Percentiles rank a stretch among this genome's conserved stretches.
Conservation (phyloP, 73 alveolate genomes). For the Blepharisma japonicum region DNA sequence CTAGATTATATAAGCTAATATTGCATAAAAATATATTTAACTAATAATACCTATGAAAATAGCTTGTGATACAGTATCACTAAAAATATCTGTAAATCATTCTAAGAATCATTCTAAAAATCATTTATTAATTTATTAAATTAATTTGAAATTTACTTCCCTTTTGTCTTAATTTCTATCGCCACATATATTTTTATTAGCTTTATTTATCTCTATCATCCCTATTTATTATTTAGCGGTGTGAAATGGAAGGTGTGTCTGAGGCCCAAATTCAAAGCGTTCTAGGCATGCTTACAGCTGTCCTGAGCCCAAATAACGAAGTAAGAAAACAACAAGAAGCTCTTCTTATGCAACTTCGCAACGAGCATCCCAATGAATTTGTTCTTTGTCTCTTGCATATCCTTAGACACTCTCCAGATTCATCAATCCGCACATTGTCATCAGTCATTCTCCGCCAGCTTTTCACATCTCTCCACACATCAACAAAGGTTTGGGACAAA, state of each 20-base stretch:
- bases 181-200: too few species aligned
- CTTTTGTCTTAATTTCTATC: too few species aligned
- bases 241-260: conserved; percentile 22
- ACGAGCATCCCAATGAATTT: conserved; percentile 60
- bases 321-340: conserved; percentile 63
- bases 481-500: conserved; percentile 66
- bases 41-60: too few species aligned
- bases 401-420: conserved; percentile 42
- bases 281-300: conserved; percentile 42
- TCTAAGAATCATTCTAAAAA: too few species aligned
- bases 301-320: conserved; percentile 57
- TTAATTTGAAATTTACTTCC: too few species aligned
- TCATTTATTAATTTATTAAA: too few species aligned
- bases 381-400: conserved; percentile 42
- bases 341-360: conserved; percentile 48
- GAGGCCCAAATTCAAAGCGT: conserved; percentile 35
- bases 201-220: too few species aligned
- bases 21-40: too few species aligned
- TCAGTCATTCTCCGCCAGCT: conserved; percentile 29
- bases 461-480: conserved; percentile 52
- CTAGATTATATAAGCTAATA: too few species aligned
- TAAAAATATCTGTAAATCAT: too few species aligned
- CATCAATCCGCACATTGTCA: neutral
- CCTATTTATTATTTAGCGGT: too few species aligned
- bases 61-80: too few species aligned